phyloP scores from a whole-genome alignment of 73 alveolate genomes.

The Tetrahymena thermophila region DNA sequence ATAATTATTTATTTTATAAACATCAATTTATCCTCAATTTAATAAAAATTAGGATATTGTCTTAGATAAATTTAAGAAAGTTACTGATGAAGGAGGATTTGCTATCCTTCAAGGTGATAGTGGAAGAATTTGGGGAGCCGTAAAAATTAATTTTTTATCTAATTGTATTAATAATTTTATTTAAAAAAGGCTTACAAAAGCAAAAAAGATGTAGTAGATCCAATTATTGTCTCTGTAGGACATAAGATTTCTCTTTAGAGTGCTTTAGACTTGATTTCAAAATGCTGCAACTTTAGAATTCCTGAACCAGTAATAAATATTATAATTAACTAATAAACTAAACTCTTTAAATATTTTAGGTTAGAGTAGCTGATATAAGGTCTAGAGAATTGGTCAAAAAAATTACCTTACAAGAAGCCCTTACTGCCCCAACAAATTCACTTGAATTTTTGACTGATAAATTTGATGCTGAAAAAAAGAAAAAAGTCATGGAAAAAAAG shows the following conservation, averaged over 20 bases:
- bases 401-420: background rate
- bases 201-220: slow-evolving; percentile 70
- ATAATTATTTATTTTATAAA: slow-evolving; percentile 34
- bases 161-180: background rate
- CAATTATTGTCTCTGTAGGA: slow-evolving; percentile 84
- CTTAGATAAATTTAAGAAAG: slow-evolving; percentile 6
- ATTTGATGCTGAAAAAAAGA: background rate
- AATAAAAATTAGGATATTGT: slow-evolving; percentile 56
- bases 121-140: slow-evolving; percentile 83
- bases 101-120: slow-evolving; percentile 55
- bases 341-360: background rate
- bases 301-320: slow-evolving; percentile 77
- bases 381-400: background rate
- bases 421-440: background rate
- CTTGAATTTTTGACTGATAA: background rate
- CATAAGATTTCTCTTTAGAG: slow-evolving; percentile 80
- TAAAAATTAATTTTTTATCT: background rate
- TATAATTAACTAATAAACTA: background rate
- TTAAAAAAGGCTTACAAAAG: slow-evolving; percentile 45
- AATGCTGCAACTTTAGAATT: slow-evolving; percentile 64
- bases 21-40: slow-evolving; percentile 39
- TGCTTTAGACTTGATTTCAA: slow-evolving; percentile 67
- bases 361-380: background rate
- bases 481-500: background rate
- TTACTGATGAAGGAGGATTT: slow-evolving; percentile 27